These are phyloP conservation scores for Ambrosia artemisiifolia DNA, from an alignment of 129 eudicot genomes.

Conservation along the genomic window DNA sequence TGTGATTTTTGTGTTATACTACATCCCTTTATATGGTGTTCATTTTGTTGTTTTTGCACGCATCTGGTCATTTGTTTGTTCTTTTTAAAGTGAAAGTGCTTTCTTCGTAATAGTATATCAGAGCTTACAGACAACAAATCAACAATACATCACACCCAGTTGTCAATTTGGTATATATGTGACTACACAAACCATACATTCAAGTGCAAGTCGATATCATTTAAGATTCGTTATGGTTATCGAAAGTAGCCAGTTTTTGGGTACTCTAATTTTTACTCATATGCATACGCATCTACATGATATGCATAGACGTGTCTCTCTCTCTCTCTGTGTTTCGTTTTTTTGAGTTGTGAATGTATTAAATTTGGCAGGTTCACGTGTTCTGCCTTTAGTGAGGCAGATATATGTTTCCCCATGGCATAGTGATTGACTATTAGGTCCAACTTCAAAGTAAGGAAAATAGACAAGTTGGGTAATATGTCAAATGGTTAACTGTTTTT, in stretches of 20 bases:
- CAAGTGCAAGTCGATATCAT: background rate
- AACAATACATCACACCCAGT: background rate
- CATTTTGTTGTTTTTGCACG: background rate
- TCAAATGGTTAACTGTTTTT: too few species aligned
- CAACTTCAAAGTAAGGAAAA: background rate
- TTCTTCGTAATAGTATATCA: slow-evolving; percentile 13
- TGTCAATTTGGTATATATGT: slow-evolving; percentile 9
- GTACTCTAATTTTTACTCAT: background rate
- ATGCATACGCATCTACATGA: background rate
- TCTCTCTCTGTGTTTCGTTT: too few species aligned
- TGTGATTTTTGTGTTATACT: slow-evolving; percentile 8
- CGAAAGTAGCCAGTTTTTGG: background rate
- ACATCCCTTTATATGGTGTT: background rate
- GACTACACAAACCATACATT: background rate
- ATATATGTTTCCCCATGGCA: background rate
- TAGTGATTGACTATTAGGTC: background rate
- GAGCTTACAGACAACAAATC: slow-evolving; percentile 4
- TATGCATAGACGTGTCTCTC: too few species aligned
- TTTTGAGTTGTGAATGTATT: too few species aligned
- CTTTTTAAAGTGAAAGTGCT: slow-evolving; percentile 8
- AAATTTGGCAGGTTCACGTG: too few species aligned
- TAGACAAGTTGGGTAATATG: background rate
- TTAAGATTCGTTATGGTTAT: too few species aligned
- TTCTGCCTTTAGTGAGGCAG: too few species aligned
- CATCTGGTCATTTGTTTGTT: slow-evolving; percentile 29